Evolutionary conservation across 371 early-diverging fungal species (phyloP).

Genomic region (Chytridiales sp.): DNA sequence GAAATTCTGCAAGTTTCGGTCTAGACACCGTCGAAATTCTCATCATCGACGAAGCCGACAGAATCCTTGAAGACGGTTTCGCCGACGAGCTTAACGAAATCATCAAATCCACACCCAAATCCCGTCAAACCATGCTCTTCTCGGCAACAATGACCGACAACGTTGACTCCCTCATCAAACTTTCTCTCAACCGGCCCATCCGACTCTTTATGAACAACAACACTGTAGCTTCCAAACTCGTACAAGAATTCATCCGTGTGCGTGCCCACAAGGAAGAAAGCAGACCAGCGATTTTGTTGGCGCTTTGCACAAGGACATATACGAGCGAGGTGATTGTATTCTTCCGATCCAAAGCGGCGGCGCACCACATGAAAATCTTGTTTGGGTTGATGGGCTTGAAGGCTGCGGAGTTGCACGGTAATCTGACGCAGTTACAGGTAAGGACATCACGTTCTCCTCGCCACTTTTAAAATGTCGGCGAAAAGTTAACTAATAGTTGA

Average conservation of each 20-base stretch:
- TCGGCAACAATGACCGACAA: constrained; percentile 99
- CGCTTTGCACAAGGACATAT: constrained; percentile 82
- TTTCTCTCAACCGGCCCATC: constrained; percentile 88
- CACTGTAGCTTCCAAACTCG: constrained; percentile 72
- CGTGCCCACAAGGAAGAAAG: constrained; percentile 80
- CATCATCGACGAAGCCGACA: constrained; percentile 99
- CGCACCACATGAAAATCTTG: constrained; percentile 94
- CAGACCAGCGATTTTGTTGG: constrained; percentile 79
- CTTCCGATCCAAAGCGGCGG: constrained; percentile 89
- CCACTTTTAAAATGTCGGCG: background rate
- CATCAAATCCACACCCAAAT: constrained; percentile 83
- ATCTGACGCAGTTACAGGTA: constrained; percentile 88
- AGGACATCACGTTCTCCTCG: constrained; percentile 14
- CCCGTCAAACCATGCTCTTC: constrained; percentile 98
- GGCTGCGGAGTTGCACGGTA: constrained; percentile 98
- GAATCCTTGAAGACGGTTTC: constrained; percentile 99
- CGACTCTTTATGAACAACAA: constrained; percentile 88
- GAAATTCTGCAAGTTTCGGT: constrained; percentile 85
- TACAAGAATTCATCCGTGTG: constrained; percentile 97
- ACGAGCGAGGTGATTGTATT: constrained; percentile 82
- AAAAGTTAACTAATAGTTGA: background rate
- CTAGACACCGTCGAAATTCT: constrained; percentile 94
- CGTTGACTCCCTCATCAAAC: constrained; percentile 90
- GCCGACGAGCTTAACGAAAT: constrained; percentile 96
- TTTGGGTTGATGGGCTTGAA: constrained; percentile 89